Evolutionary conservation across 768 basidiomycete genomes (phyloP).

Genomic region (Leccinum sublutescens): DNA sequence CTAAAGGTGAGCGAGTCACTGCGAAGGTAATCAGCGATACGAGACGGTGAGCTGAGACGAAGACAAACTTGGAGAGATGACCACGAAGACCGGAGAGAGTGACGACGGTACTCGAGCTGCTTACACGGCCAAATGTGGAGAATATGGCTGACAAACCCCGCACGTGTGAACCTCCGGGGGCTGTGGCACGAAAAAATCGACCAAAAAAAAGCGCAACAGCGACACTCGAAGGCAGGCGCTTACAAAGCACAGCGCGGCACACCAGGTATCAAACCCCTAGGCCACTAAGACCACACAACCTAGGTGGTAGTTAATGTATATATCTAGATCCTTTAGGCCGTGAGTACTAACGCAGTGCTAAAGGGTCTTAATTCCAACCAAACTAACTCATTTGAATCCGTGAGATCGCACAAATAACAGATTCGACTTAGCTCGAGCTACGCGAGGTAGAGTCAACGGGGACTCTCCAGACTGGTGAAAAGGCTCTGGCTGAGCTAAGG

Average conservation of each 20-base stretch:
- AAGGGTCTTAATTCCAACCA: background rate
- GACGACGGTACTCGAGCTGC: too few species aligned
- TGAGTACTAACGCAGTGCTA: conserved; percentile 41
- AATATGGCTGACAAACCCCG: too few species aligned
- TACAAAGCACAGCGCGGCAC: too few species aligned
- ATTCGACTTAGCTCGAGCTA: conserved; percentile 73
- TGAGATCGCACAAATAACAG: conserved; percentile 65
- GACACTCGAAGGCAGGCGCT: too few species aligned
- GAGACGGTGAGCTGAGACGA: conserved; percentile 22
- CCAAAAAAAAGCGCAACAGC: too few species aligned
- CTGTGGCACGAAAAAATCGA: too few species aligned
- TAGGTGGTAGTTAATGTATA: too few species aligned
- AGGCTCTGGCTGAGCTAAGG: conserved; percentile 78
- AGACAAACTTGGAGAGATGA: conserved; percentile 54
- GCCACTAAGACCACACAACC: too few species aligned
- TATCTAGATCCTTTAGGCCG: too few species aligned
- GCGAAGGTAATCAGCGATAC: conserved; percentile 24
- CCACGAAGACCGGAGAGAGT: conserved; percentile 87
- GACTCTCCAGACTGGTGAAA: conserved; percentile 72
- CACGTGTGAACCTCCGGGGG: too few species aligned
- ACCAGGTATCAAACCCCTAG: too few species aligned
- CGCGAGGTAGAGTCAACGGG: conserved; percentile 72
- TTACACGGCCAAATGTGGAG: too few species aligned
- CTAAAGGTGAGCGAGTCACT: conserved; percentile 43
- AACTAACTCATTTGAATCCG: conserved; percentile 2